Conservation (phyloP, 148 eudicot species). For the Beta vulgaris region DNA sequence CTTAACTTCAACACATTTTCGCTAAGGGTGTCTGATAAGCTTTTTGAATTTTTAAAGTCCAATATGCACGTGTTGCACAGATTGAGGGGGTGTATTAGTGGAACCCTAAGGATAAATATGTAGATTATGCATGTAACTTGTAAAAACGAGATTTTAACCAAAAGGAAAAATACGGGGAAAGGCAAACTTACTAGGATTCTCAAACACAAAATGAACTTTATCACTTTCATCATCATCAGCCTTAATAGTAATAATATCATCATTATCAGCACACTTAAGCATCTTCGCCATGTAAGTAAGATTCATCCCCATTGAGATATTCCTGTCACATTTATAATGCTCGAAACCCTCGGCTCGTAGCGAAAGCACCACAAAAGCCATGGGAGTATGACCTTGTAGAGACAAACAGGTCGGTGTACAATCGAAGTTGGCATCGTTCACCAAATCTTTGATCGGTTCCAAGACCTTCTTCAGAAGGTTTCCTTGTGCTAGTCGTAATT, state of each 20-base stretch:
- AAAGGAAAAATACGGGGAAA: not conserved
- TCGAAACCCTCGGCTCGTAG: constrained; percentile 72
- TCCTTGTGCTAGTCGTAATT: not conserved
- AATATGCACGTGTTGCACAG: no score
- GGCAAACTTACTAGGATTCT: constrained; percentile 53
- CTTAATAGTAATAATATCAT: constrained; percentile 49
- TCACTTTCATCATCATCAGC: constrained; percentile 3
- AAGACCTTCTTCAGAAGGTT: not conserved
- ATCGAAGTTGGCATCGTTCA: not conserved
- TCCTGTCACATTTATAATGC: constrained; percentile 63
- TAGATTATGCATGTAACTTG: not conserved
- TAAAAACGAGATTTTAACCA: not conserved
- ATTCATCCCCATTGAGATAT: constrained; percentile 67
- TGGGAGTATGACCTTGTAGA: constrained; percentile 60
- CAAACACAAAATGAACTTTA: constrained; percentile 67
- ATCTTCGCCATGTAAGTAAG: constrained; percentile 58
- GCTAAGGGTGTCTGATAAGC: no score
- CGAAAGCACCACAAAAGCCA: constrained; percentile 62
- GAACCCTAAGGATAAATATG: no score
- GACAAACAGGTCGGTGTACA: constrained; percentile 38
- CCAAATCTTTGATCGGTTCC: not conserved
- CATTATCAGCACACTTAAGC: constrained; percentile 64
- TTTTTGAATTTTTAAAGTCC: no score
- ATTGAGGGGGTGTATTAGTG: no score
- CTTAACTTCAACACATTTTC: no score